Evolutionary conservation across 2,329 filamentous ascomycete species (phyloP), one percentile per base, ranked within the genome.

Genomic region (Epichloe baconii): DNA sequence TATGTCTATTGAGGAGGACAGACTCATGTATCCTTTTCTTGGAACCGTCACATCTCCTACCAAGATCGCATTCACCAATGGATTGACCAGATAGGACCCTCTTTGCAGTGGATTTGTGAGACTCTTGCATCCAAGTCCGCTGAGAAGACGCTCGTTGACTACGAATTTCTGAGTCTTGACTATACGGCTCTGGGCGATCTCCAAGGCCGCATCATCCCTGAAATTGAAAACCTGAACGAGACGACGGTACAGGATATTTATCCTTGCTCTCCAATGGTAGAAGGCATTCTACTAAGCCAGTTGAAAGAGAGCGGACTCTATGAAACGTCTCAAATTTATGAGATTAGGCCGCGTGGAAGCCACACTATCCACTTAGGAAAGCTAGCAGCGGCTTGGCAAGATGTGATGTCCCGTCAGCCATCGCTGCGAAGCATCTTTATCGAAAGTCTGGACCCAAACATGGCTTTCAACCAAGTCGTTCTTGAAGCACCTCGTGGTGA

Each of bases 261-360:
- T 19, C 68, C 68, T 1, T 68, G 65, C 50, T 67, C 68, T 0
- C 65, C 66, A 0, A 62, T 68, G 53, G 68, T 71, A 43, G 59
- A 61, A 1, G 68, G 67, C 4, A 61, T 71, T 12, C 52, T 68
- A 0, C 52, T 70, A n/a, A 68, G 65, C 23, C 65, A 68, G 15
- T 17, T 44, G 21, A 55, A 52, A 48, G 48, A 48, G 0, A 12
- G 19, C 1, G 52, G 48, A 15, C 49, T 50, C 15, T 63, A 23
- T 55, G 10, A 58, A 55, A 46, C 52, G 47, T n/a, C 57, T 58
- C 52, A 54, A 53, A n/a, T 52, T 51, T 36, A 54, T 56, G 38
- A 53, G 52, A 14, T 62, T 35, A 41, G 59, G 0, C 40, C 48
- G 1, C 43, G 49, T 0, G 23, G 42, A 15, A 21, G 7, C 2